A percentile compares a stretch with the other conserved stretches of the same genome.
Evolutionary conservation across 371 early-diverging fungal genomes (phyloP).

Genomic region (Mucor sp.): DNA sequence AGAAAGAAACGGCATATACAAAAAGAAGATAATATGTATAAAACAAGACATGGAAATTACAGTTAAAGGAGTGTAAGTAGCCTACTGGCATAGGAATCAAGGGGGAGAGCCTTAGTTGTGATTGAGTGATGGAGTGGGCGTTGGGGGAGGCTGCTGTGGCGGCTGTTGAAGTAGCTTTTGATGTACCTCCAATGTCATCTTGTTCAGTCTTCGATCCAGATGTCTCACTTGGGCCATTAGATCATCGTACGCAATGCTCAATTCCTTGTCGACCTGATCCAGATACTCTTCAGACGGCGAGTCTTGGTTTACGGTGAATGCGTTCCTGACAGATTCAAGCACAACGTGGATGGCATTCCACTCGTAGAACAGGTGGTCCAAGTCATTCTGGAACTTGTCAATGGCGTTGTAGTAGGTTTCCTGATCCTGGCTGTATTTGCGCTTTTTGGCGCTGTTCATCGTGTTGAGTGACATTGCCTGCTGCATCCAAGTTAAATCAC

Average conservation of each 20-base stretch:
- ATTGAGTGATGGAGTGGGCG: conserved; percentile 1
- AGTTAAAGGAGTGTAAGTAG: not conserved
- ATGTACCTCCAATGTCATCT: conserved; percentile 17
- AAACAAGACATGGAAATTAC: not conserved
- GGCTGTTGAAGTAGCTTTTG: conserved; percentile 7
- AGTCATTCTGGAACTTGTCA: conserved; percentile 12
- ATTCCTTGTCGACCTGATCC: conserved; percentile 21
- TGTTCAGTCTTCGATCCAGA: conserved; percentile 19
- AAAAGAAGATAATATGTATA: not conserved
- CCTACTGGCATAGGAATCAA: too few relatives aligned
- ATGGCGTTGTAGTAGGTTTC: not conserved
- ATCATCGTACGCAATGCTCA: conserved; percentile 24
- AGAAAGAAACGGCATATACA: not conserved
- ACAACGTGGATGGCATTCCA: conserved; percentile 22
- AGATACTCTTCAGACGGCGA: conserved; percentile 21
- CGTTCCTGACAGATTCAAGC: conserved; percentile 17
- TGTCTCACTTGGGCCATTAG: conserved; percentile 25
- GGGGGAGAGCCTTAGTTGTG: not conserved
- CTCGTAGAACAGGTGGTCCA: conserved; percentile 17
- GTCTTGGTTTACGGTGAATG: conserved; percentile 9
- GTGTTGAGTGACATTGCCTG: not conserved
- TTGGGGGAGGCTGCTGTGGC: not conserved
- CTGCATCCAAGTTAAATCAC: conserved; percentile 5
- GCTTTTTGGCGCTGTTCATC: not conserved
- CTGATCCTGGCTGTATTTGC: not conserved